Conservation (phyloP, 768 basidiomycete genomes). For the Termitomyces sp. region DNA sequence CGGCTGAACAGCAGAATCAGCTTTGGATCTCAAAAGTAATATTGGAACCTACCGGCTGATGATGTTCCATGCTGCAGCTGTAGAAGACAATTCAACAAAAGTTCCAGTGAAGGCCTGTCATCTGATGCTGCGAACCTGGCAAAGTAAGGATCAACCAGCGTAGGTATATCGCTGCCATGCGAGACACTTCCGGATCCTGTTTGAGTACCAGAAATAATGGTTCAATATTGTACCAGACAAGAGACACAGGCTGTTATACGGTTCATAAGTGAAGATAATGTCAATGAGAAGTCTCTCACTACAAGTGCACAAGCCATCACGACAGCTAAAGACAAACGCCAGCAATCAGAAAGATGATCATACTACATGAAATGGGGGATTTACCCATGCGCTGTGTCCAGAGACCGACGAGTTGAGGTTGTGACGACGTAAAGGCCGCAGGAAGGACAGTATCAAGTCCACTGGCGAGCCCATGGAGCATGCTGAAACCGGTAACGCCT, state of each 20-base stretch:
- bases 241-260: not conserved
- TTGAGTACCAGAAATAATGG: not conserved
- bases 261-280: not conserved
- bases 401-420: not conserved
- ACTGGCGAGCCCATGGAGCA: not conserved
- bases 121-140: not conserved
- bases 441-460: not conserved
- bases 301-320: not conserved
- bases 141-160: not conserved
- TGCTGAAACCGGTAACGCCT: not conserved
- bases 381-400: not conserved
- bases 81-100: not conserved
- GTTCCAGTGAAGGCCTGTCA: not conserved
- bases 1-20: not conserved
- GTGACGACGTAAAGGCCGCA: not conserved
- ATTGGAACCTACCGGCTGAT: not conserved
- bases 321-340: not conserved
- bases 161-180: not conserved
- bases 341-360: not conserved
- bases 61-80: not conserved
- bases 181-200: not conserved
- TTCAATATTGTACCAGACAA: not conserved
- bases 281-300: not conserved
- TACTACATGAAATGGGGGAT: not conserved
- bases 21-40: not conserved